Evolutionary conservation across 2,329 filamentous ascomycete genomes (phyloP).

Genomic region (Neurospora sp.): DNA sequence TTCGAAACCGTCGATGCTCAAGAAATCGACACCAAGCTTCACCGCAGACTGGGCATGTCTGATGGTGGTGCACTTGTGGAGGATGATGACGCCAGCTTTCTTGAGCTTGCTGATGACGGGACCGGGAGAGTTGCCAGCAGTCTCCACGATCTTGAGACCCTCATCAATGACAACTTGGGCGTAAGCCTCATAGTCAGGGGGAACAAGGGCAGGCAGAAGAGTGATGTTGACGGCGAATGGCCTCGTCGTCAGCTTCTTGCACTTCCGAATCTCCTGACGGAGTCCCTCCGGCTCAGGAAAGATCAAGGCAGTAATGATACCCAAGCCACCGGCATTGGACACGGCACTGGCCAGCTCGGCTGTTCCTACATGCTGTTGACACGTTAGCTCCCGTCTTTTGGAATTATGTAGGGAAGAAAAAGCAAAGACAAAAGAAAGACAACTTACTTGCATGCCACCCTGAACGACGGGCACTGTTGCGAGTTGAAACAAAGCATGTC

Average conservation of each 20-base stretch:
- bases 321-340: conserved; percentile 72
- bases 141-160: conserved; percentile 79
- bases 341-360: conserved; percentile 70
- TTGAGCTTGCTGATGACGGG: conserved; percentile 88
- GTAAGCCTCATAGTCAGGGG: conserved; percentile 87
- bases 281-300: conserved; percentile 88
- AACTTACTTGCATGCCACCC: conserved; percentile 57
- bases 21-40: conserved; percentile 91
- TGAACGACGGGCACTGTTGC: conserved; percentile 66
- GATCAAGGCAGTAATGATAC: conserved; percentile 79
- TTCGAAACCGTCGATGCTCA: conserved; percentile 96
- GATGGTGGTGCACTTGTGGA: conserved; percentile 98
- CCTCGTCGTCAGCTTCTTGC: conserved; percentile 65
- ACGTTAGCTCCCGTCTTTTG: conserved; percentile 6
- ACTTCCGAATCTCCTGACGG: conserved; percentile 84
- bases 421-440: conserved; percentile 9
- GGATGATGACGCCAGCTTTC: conserved; percentile 62
- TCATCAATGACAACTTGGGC: conserved; percentile 90
- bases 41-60: conserved; percentile 83
- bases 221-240: conserved; percentile 95
- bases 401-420: not conserved
- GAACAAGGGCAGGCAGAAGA: conserved; percentile 77
- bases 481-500: conserved; percentile 10
- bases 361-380: conserved; percentile 64
- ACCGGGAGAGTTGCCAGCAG: conserved; percentile 53